Percentiles rank a stretch among this genome's conserved stretches.
Evolutionary conservation across 2,329 filamentous ascomycete species (phyloP).

Genomic region (Lomentospora prolificans): DNA sequence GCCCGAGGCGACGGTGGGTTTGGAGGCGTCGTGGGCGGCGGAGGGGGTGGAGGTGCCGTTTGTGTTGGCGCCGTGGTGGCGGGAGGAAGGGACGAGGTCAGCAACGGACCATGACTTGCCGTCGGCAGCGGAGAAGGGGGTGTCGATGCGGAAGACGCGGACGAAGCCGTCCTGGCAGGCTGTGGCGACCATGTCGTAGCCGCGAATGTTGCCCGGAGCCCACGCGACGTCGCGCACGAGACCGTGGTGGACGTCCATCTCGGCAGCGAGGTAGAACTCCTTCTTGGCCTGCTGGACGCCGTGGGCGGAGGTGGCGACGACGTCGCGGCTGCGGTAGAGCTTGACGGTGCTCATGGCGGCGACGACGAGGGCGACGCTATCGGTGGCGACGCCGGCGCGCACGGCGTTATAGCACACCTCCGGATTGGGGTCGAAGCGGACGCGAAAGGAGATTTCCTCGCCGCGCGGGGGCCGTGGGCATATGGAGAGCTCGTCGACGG

Average conservation of each 20-base stretch:
- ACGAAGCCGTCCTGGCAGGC: conserved; percentile 88
- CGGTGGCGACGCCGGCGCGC: conserved; percentile 68
- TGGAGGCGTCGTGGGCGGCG: conserved; percentile 21
- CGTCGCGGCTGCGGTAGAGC: conserved; percentile 67
- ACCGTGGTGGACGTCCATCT: conserved; percentile 62
- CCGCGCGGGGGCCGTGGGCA: conserved; percentile 62
- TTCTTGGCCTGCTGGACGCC: conserved; percentile 49
- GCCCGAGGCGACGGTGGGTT: conserved; percentile 18
- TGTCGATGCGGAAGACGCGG: conserved; percentile 75
- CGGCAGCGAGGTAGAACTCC: conserved; percentile 76
- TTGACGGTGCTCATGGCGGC: conserved; percentile 76
- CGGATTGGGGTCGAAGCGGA: conserved; percentile 81
- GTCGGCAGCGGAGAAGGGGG: conserved; percentile 35
- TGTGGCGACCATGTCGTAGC: conserved; percentile 83
- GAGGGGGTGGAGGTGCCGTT: conserved; percentile 17
- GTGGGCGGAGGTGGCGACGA: conserved; percentile 36
- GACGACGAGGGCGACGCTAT: conserved; percentile 72
- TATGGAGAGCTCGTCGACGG: conserved; percentile 67
- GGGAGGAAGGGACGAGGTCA: conserved; percentile 23
- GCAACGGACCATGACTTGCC: conserved; percentile 39
- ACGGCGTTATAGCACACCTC: conserved; percentile 70
- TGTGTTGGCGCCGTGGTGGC: conserved; percentile 21
- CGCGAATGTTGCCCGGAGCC: conserved; percentile 83
- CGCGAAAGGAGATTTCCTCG: conserved; percentile 78
- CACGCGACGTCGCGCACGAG: conserved; percentile 84